Conservation (phyloP, 805 yeast species). For the Debaryomyces tyrocola region DNA sequence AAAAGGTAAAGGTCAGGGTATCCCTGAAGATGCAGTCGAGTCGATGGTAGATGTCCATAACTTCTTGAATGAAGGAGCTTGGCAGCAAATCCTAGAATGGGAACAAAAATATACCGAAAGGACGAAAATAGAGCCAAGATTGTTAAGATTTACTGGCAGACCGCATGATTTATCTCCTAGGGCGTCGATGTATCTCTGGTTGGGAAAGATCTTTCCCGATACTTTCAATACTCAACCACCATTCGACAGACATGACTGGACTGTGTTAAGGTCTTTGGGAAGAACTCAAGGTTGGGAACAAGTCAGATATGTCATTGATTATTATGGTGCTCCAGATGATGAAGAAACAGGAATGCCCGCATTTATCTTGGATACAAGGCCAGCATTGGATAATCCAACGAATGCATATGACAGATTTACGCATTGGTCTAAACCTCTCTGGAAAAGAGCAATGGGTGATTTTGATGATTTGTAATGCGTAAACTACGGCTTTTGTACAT, state of each 20-base stretch:
- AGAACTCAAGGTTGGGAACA: constrained; percentile 52
- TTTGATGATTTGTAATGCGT: constrained; percentile 13
- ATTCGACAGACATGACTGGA: constrained; percentile 98
- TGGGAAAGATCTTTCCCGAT: constrained; percentile 72
- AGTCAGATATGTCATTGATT: constrained; percentile 92
- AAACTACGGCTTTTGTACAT: background rate
- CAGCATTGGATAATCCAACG: constrained; percentile 74
- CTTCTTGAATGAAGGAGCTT: constrained; percentile 94
- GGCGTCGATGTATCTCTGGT: constrained; percentile 64
- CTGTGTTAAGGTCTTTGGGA: constrained; percentile 70
- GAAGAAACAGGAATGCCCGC: constrained; percentile 85
- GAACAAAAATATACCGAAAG: constrained; percentile 66
- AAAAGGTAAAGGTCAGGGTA: constrained; percentile 84
- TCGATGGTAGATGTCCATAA: constrained; percentile 97
- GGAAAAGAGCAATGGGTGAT: constrained; percentile 72
- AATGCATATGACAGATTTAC: constrained; percentile 68
- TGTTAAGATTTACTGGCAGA: constrained; percentile 85
- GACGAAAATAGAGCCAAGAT: constrained; percentile 65
- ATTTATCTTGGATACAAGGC: constrained; percentile 90
- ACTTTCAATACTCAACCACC: constrained; percentile 79
- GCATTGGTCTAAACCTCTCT: constrained; percentile 65
- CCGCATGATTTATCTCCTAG: constrained; percentile 87
- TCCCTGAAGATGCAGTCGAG: constrained; percentile 94
- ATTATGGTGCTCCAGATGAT: constrained; percentile 94
- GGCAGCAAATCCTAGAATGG: constrained; percentile 94